These are phyloP conservation scores for Neophaeococcomyces aloes DNA, from an alignment of 2,329 filamentous ascomycete genomes.

Conservation along the genomic window DNA sequence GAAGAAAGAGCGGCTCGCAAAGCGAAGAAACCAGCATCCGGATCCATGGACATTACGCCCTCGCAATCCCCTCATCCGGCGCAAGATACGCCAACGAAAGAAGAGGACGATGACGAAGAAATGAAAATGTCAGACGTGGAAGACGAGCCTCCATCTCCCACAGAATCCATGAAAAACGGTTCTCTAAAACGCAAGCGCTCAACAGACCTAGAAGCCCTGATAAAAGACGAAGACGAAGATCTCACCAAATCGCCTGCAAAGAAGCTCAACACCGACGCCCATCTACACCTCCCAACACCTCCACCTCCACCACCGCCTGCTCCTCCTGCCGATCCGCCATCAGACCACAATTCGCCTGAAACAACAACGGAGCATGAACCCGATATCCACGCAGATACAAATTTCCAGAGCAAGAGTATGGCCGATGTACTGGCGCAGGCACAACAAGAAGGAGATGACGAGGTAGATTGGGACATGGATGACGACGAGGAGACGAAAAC, in stretches of 20 bases:
- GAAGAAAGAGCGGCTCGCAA: constrained; percentile 48
- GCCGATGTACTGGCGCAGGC: constrained; percentile 22
- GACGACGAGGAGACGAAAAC: constrained; percentile 1
- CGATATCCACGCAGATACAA: constrained; percentile 21
- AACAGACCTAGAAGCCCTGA: constrained; percentile 18
- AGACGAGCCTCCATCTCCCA: constrained; percentile 28
- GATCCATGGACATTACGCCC: constrained; percentile 17
- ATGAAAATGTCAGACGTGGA: constrained; percentile 36
- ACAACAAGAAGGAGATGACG: constrained; percentile 18
- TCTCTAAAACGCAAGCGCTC: constrained; percentile 55
- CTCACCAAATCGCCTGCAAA: constrained; percentile 16
- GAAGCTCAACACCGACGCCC: constrained; percentile 13
- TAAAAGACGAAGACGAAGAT: constrained; percentile 14
- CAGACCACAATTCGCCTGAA: constrained; percentile 14
- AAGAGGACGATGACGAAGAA: constrained; percentile 24
- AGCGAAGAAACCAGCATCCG: constrained; percentile 19
- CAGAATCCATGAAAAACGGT: constrained; percentile 15
- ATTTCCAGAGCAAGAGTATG: constrained; percentile 21
- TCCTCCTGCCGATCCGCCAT: constrained; percentile 18
- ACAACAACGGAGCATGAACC: constrained; percentile 10
- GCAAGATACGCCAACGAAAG: constrained; percentile 17
- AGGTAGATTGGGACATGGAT: constrained; percentile 11
- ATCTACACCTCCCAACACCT: constrained; percentile 26
- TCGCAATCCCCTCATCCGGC: constrained; percentile 18
- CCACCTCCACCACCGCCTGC: constrained; percentile 23